Conservation (phyloP, 306 rosid species). For the Citrullus mucosospermus region DNA sequence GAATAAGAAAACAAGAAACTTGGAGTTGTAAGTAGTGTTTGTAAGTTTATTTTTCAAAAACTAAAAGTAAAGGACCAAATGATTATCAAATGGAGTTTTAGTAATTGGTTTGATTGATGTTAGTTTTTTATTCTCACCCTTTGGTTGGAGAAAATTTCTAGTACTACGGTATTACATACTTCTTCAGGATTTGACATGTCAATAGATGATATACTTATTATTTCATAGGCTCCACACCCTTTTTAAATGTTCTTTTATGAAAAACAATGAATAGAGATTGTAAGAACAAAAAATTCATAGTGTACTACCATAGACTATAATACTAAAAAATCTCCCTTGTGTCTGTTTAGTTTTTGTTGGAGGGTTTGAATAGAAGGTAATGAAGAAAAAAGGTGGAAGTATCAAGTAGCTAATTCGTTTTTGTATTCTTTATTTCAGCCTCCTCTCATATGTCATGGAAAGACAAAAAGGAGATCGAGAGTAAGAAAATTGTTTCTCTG, state of each 20-base stretch:
- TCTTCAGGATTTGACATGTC: neutral
- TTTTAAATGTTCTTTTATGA: neutral
- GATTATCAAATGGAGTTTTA: no score
- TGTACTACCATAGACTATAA: neutral
- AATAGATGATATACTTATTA: neutral
- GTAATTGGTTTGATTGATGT: neutral
- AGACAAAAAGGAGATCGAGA: conserved; percentile 60
- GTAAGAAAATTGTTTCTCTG: conserved; percentile 51
- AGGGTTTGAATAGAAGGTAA: neutral
- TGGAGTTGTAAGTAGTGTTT: no score
- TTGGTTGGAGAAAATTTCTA: neutral
- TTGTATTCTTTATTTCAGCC: conserved; percentile 23
- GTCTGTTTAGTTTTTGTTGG: neutral
- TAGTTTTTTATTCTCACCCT: neutral
- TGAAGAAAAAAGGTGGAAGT: neutral
- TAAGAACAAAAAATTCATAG: neutral
- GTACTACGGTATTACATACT: neutral
- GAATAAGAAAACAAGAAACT: no score
- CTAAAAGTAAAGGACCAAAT: no score
- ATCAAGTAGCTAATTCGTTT: neutral
- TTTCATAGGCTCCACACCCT: neutral
- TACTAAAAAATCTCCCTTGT: neutral
- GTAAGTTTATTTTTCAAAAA: no score
- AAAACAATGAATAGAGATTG: neutral
- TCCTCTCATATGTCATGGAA: conserved; percentile 73